Evolutionary conservation across 1,284 basidiomycete species (phyloP).

Genomic region (Schizophyllum amplum): DNA sequence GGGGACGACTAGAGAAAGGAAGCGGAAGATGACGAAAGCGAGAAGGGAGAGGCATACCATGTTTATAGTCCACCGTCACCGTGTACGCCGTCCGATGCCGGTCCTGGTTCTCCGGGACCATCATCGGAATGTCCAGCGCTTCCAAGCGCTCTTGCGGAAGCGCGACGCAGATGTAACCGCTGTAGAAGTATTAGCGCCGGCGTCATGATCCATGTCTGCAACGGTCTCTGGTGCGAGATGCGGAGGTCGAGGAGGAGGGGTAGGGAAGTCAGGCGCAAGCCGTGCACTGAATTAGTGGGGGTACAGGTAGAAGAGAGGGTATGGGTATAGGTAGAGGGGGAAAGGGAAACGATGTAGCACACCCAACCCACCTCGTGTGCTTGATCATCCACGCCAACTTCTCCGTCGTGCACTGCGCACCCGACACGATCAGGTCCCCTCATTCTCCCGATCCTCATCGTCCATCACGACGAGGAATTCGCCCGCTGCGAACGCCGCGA

Average conservation of each 20-base stretch:
- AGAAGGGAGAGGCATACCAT: constrained; percentile 42
- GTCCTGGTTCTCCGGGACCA: constrained; percentile 89
- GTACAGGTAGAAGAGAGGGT: too few species aligned
- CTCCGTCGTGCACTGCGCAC: constrained; percentile 76
- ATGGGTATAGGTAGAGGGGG: too few species aligned
- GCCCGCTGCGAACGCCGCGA: constrained; percentile 73
- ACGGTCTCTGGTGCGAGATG: too few species aligned
- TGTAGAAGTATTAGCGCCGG: constrained; percentile 26
- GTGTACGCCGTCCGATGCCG: constrained; percentile 94
- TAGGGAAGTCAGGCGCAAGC: too few species aligned
- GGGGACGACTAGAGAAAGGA: constrained; percentile 1
- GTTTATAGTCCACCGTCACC: constrained; percentile 91
- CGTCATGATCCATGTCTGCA: too few species aligned
- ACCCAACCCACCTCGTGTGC: constrained; percentile 84
- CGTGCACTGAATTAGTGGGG: too few species aligned
- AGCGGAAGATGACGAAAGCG: not conserved
- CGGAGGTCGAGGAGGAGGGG: too few species aligned
- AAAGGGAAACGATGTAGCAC: too few species aligned
- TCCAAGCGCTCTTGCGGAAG: constrained; percentile 72
- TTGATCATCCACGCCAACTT: constrained; percentile 99
- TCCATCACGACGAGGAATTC: constrained; percentile 96
- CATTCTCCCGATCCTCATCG: constrained; percentile 89
- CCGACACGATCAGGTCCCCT: constrained; percentile 89
- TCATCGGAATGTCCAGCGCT: constrained; percentile 86
- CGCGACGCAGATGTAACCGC: constrained; percentile 93